Conservation (phyloP, 2,329 filamentous ascomycete genomes). For the Ambrosiella cleistominuta region DNA sequence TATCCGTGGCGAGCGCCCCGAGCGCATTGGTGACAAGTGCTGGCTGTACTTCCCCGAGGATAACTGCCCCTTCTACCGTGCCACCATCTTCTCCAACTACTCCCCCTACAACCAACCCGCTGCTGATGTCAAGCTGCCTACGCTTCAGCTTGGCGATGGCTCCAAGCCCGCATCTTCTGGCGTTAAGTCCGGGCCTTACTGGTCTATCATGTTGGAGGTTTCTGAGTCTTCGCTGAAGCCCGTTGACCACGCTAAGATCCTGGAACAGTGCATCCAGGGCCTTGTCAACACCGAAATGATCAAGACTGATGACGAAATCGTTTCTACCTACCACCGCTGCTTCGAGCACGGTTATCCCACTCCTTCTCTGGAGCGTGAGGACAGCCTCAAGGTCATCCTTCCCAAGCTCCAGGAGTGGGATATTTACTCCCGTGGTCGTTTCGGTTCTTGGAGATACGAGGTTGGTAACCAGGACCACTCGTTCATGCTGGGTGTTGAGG, state of each 20-base stretch:
- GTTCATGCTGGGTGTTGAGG: constrained; percentile 93
- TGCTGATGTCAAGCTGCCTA: constrained; percentile 66
- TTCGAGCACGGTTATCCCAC: constrained; percentile 99
- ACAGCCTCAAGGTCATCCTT: constrained; percentile 77
- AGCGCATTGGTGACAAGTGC: constrained; percentile 98
- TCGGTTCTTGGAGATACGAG: constrained; percentile 97
- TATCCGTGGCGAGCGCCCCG: constrained; percentile 75
- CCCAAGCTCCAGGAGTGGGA: constrained; percentile 81
- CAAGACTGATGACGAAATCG: constrained; percentile 76
- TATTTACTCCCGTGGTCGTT: constrained; percentile 90
- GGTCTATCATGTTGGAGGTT: constrained; percentile 99
- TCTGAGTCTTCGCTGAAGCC: constrained; percentile 94
- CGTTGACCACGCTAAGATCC: constrained; percentile 66
- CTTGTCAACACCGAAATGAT: constrained; percentile 98
- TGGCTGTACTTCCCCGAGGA: constrained; percentile 99
- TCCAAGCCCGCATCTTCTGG: constrained; percentile 57
- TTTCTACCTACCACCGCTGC: constrained; percentile 92
- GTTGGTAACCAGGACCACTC: constrained; percentile 93
- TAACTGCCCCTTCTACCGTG: constrained; percentile 97
- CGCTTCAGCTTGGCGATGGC: constrained; percentile 70
- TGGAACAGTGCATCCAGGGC: constrained; percentile 85
- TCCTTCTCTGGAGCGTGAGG: constrained; percentile 84
- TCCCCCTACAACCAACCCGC: constrained; percentile 94
- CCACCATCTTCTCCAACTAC: constrained; percentile 99
- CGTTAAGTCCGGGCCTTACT: constrained; percentile 81